Conservation (phyloP, 164 flowering plant genomes). For the Pachysandra terminalis region DNA sequence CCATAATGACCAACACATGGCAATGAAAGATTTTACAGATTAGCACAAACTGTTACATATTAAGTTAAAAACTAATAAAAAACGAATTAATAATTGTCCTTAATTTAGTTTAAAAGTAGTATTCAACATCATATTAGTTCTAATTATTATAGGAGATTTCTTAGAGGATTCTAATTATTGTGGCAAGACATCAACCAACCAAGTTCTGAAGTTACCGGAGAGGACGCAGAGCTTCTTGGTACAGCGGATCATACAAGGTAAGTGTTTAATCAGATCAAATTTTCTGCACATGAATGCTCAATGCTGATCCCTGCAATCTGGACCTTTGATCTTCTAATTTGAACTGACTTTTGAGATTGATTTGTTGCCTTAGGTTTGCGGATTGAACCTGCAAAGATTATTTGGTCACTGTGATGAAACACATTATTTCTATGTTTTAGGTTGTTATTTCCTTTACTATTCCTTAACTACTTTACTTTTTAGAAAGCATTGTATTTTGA, state of each 20-base stretch:
- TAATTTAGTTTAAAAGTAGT: too few species aligned
- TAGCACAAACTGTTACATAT: not conserved
- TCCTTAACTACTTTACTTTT: not conserved
- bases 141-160: not conserved
- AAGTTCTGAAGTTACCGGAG: slow-evolving; percentile 73
- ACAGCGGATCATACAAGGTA: slow-evolving; percentile 35
- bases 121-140: too few species aligned
- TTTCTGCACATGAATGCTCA: slow-evolving; percentile 64
- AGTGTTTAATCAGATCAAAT: slow-evolving; percentile 35
- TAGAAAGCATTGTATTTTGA: too few species aligned
- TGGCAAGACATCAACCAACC: slow-evolving; percentile 45
- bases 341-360: slow-evolving; percentile 28
- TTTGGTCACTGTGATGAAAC: slow-evolving; percentile 21
- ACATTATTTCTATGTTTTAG: slow-evolving; percentile 11
- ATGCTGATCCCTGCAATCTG: slow-evolving; percentile 44
- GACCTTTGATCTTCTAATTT: slow-evolving; percentile 28
- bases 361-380: slow-evolving; percentile 30
- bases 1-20: not conserved
- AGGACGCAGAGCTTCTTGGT: slow-evolving; percentile 50
- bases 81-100: too few species aligned
- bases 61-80: too few species aligned
- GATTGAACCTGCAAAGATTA: slow-evolving; percentile 37
- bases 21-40: not conserved
- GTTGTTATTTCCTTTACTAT: slow-evolving; percentile 2
- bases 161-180: not conserved